Percentiles rank a stretch among this genome's conserved stretches.
Conservation (phyloP, 192 early-diverging fungal species). For the Lobosporangium transversale region DNA sequence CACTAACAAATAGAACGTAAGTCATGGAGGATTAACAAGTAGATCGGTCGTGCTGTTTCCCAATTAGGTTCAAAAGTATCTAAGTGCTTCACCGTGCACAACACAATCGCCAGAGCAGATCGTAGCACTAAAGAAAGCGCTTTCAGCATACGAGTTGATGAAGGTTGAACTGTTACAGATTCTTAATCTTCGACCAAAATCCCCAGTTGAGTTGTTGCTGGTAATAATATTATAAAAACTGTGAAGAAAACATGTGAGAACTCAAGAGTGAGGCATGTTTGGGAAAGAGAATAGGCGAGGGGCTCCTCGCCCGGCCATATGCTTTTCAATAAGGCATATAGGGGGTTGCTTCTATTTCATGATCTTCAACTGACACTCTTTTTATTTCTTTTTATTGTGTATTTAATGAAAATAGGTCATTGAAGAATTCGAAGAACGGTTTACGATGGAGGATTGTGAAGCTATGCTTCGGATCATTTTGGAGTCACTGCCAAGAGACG, state of each 20-base stretch:
- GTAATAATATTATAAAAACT: slow-evolving; percentile 46
- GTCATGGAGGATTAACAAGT: not conserved
- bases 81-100: slow-evolving; percentile 66
- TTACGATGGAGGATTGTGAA: slow-evolving; percentile 62
- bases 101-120: slow-evolving; percentile 68
- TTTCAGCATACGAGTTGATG: slow-evolving; percentile 66
- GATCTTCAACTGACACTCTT: not conserved
- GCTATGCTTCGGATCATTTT: slow-evolving; percentile 60
- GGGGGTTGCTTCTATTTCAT: too few relatives aligned
- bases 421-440: slow-evolving; percentile 78
- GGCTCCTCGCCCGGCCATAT: too few relatives aligned
- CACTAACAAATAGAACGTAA: too few relatives aligned
- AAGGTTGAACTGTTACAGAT: slow-evolving; percentile 82
- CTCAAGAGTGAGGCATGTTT: too few relatives aligned
- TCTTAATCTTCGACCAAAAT: slow-evolving; percentile 73
- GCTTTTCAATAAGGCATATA: too few relatives aligned
- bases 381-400: not conserved
- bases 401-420: slow-evolving; percentile 60
- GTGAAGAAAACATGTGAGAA: too few relatives aligned
- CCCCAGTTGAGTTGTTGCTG: slow-evolving; percentile 70
- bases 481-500: slow-evolving; percentile 60
- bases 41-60: not conserved
- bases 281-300: too few relatives aligned
- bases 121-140: slow-evolving; percentile 48
- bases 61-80: slow-evolving; percentile 60